Evolutionary conservation across 805 yeast species (phyloP), one percentile per base, ranked within the genome.

Genomic region (Nakazawaea peltata): DNA sequence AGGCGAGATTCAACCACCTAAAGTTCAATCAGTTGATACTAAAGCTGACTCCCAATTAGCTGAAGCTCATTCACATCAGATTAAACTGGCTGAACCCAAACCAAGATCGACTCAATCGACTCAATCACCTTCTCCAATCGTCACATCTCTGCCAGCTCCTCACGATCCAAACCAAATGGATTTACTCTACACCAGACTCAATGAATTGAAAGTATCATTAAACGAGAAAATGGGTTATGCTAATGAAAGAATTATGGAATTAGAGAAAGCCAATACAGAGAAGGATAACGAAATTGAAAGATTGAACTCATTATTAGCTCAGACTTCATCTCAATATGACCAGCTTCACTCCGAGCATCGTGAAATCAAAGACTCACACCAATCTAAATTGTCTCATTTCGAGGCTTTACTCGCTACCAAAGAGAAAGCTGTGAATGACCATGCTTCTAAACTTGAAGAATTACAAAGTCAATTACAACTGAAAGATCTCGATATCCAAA

Each of bases 201-300:
- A 25, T 17, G 39, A 30, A 4, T 26, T 36, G 28, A 36, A 36
- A 19, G 19, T 8, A 16, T 30, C 39, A 3, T 36, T 36, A 32
- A 36, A 36, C 25, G 32, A 30, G 14, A 36, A 36, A 26, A 36
- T 36, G 39, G 26, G 12, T 6, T 22, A 11, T 30, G 39, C 39
- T 13, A 36, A 30, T 14, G 34, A 36, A 5, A 36, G 30, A 21
- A 36, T 36, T 7, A 28, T 30, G 19, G 27, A 28, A 3, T 30
- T 36, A 28, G 39, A 36, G 23, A 25, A 8, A 12, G 14, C 11
- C 4, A 36, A 26, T 22, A 3, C 16, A 4, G 21, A 26, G 13
- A 30, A 30, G 16, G 17, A 19, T 3, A 19, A 28, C 9, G 28
- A 24, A 18, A n/a, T 17, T 15, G 28, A 10, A 21, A 10, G 10